Percentiles rank a stretch among this genome's conserved stretches.
phyloP scores from a whole-genome alignment of 345 rosid species.

The Gossypium anomalum region DNA sequence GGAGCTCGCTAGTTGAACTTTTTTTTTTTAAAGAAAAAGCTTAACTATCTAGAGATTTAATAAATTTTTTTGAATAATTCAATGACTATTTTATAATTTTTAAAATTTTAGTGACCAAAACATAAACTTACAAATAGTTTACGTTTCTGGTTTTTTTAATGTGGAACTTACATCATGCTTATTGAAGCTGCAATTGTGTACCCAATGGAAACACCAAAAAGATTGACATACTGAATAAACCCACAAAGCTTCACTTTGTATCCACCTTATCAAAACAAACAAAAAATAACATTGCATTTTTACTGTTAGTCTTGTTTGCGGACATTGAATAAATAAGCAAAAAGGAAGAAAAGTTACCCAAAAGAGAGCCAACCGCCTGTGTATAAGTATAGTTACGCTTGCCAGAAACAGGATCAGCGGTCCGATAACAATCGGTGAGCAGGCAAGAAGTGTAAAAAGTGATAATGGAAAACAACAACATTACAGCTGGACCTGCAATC shows the following conservation, averaged over 20 bases:
- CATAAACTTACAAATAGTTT: no score
- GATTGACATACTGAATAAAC: constrained; percentile 55
- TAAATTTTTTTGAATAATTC: fast-evolving
- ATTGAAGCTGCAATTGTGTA: constrained; percentile 78
- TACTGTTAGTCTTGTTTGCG: no score
- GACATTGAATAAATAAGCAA: not conserved
- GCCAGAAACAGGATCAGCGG: constrained; percentile 54
- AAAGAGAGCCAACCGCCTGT: constrained; percentile 67
- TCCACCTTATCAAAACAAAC: constrained; percentile 43
- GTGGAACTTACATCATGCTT: constrained; percentile 61
- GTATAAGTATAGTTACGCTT: constrained; percentile 72
- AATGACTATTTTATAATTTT: no score
- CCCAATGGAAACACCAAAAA: constrained; percentile 63
- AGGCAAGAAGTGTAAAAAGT: constrained; percentile 68
- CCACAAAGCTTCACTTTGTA: constrained; percentile 66
- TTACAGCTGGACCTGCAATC: constrained; percentile 75
- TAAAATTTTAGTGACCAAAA: no score
- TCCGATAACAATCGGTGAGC: constrained; percentile 62
- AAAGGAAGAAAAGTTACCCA: constrained; percentile 33
- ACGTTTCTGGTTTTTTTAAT: no score
- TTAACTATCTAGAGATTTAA: no score
- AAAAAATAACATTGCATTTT: not conserved
- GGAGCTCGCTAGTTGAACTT: fast-evolving
- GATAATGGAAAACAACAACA: constrained; percentile 65
- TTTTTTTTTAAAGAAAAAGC: no score